Evolutionary conservation across 441 rosid species (phyloP).

Genomic region (Populus hybrid): DNA sequence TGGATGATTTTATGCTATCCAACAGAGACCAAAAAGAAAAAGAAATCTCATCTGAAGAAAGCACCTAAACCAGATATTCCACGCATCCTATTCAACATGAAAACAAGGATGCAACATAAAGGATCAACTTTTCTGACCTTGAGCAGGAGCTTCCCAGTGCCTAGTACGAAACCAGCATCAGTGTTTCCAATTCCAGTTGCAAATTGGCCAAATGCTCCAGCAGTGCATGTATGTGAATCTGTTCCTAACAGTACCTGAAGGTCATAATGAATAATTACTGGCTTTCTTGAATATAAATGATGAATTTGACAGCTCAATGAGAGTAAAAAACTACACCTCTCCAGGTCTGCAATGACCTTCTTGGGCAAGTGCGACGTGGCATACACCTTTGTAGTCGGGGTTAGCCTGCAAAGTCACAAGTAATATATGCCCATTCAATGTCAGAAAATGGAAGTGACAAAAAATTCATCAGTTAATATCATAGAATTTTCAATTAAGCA

Average conservation of each 20-base stretch:
- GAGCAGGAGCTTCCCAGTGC: constrained; percentile 87
- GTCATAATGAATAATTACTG: constrained; percentile 7
- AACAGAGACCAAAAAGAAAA: neutral
- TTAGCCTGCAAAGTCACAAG: constrained; percentile 55
- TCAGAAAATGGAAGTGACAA: neutral
- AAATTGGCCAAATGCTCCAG: constrained; percentile 97
- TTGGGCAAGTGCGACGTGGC: constrained; percentile 97
- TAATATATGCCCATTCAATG: constrained; percentile 8
- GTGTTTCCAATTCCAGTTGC: constrained; percentile 99
- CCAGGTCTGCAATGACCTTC: constrained; percentile 99
- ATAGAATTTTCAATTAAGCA: constrained; percentile 1
- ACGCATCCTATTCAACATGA: neutral
- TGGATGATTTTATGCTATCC: neutral
- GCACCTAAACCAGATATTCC: neutral
- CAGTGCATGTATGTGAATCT: constrained; percentile 96
- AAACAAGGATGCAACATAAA: neutral
- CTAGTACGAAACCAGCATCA: constrained; percentile 93
- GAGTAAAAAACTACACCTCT: constrained; percentile 52
- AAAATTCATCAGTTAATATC: neutral
- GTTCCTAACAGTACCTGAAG: constrained; percentile 86
- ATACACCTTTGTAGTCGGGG: constrained; percentile 97
- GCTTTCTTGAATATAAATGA: neutral
- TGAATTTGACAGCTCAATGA: neutral
- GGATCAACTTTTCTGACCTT: constrained; percentile 48
- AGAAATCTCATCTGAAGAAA: neutral